phyloP scores from a whole-genome alignment of 495 filamentous ascomycete genomes.

The Penicillium tannophilum region DNA sequence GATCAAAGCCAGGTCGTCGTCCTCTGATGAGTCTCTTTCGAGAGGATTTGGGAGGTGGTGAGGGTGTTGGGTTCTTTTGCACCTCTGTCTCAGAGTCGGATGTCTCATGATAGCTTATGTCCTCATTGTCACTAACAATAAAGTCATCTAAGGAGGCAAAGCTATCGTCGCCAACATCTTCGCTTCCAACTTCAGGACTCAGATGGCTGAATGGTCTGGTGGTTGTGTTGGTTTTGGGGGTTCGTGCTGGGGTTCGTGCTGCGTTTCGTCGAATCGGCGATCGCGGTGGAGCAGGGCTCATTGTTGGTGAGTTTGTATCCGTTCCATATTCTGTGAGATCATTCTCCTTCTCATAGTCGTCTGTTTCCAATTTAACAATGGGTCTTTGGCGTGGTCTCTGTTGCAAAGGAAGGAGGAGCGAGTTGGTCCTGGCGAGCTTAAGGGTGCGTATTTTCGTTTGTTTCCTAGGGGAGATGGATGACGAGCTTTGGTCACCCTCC shows the following conservation, averaged over 20 bases:
- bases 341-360: slow-evolving; percentile 50
- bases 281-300: slow-evolving; percentile 23
- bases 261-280: slow-evolving; percentile 26
- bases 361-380: slow-evolving; percentile 31
- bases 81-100: slow-evolving; percentile 37
- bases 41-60: slow-evolving; percentile 29
- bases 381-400: slow-evolving; percentile 27
- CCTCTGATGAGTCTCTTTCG: slow-evolving; percentile 42
- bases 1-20: slow-evolving; percentile 29
- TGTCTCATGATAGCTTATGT: slow-evolving; percentile 42
- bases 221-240: slow-evolving; percentile 17
- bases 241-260: slow-evolving; percentile 19
- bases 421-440: slow-evolving; percentile 40
- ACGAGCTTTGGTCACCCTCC: slow-evolving; percentile 10
- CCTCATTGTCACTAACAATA: slow-evolving; percentile 51
- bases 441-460: slow-evolving; percentile 27
- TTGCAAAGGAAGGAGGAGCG: slow-evolving; percentile 33
- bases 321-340: slow-evolving; percentile 33
- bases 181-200: slow-evolving; percentile 22
- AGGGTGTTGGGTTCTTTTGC: slow-evolving; percentile 23
- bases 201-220: slow-evolving; percentile 18
- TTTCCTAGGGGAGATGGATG: slow-evolving; percentile 18
- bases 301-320: slow-evolving; percentile 14
- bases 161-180: slow-evolving; percentile 32
- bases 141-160: slow-evolving; percentile 46